Evolutionary conservation across 805 yeast species (phyloP).

Genomic region (Starmera caribaea): DNA sequence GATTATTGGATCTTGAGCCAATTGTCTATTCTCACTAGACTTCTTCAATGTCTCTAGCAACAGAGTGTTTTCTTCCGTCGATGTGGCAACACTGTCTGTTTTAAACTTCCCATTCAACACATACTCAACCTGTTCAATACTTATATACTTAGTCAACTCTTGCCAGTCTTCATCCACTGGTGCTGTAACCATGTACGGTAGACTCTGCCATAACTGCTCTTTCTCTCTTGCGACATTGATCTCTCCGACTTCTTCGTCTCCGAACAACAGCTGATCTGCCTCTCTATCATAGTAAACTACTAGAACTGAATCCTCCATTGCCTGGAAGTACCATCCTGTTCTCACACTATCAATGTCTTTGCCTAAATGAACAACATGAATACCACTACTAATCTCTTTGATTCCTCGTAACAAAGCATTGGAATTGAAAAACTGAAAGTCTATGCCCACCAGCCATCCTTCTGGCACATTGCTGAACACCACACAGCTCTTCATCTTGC

Average conservation of each 20-base stretch:
- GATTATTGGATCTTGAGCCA: conserved; percentile 22
- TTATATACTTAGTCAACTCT: conserved; percentile 12
- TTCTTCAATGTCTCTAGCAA: conserved; percentile 28
- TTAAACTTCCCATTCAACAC: conserved; percentile 17
- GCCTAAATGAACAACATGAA: conserved; percentile 48
- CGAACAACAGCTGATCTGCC: conserved; percentile 20
- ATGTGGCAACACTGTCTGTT: conserved; percentile 36
- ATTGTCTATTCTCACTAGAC: conserved; percentile 17
- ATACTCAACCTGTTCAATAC: conserved; percentile 18
- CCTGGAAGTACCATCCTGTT: conserved; percentile 29
- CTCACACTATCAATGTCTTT: conserved; percentile 25
- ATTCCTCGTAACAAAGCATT: conserved; percentile 36
- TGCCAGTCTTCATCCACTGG: conserved; percentile 26
- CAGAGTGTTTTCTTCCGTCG: conserved; percentile 37
- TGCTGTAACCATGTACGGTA: conserved; percentile 30
- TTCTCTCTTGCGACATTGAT: conserved; percentile 19
- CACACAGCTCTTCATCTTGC: conserved; percentile 13
- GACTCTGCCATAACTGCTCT: conserved; percentile 21
- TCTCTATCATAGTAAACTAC: conserved; percentile 28
- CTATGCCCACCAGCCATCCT: conserved; percentile 36
- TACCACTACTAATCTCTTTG: conserved; percentile 38
- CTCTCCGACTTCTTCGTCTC: conserved; percentile 22
- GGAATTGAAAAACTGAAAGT: conserved; percentile 36
- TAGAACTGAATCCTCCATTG: conserved; percentile 25
- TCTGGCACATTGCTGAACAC: conserved; percentile 23